These are phyloP conservation scores for Ceratorhiza oryzae-sativae DNA, from an alignment of 1,284 basidiomycete genomes.

Conservation along the genomic window DNA sequence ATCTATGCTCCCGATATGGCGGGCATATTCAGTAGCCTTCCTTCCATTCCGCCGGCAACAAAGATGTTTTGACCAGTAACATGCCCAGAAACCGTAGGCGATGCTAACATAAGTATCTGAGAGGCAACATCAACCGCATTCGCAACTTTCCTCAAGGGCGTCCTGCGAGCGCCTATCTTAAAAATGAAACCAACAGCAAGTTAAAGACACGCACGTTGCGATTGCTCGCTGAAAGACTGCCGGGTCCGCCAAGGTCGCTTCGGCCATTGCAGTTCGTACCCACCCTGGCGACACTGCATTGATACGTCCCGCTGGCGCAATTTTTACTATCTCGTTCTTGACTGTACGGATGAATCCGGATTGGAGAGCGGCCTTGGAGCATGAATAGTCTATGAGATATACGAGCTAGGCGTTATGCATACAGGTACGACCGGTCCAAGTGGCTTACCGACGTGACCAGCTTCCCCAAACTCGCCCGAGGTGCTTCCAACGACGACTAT, in stretches of 20 bases:
- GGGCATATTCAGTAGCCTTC: constrained; percentile 56
- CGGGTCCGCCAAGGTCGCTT: constrained; percentile 57
- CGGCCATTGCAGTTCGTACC: constrained; percentile 69
- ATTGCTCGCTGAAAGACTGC: constrained; percentile 61
- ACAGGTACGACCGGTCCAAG: constrained; percentile 39
- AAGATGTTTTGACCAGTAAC: constrained; percentile 73
- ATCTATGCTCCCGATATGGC: background rate
- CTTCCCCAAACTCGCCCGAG: constrained; percentile 76
- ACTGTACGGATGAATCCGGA: constrained; percentile 71
- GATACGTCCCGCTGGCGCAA: constrained; percentile 73
- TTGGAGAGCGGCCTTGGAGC: constrained; percentile 64
- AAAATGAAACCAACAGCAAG: too few relatives aligned
- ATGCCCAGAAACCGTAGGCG: constrained; percentile 69
- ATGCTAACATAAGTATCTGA: constrained; percentile 70
- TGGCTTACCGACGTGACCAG: constrained; percentile 69
- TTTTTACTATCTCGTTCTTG: constrained; percentile 81
- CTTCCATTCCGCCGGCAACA: constrained; percentile 82
- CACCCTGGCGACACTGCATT: constrained; percentile 77
- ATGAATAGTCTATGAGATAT: constrained; percentile 38
- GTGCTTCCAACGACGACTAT: constrained; percentile 74
- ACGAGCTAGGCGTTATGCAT: constrained; percentile 43
- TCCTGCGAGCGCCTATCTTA: too few relatives aligned
- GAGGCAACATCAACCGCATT: constrained; percentile 67
- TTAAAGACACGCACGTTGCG: constrained; percentile 62
- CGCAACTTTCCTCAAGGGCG: constrained; percentile 74